Evolutionary conservation across 1,284 basidiomycete genomes (phyloP), one percentile per base, ranked within the genome.

Genomic region (Retiboletus fuscus): DNA sequence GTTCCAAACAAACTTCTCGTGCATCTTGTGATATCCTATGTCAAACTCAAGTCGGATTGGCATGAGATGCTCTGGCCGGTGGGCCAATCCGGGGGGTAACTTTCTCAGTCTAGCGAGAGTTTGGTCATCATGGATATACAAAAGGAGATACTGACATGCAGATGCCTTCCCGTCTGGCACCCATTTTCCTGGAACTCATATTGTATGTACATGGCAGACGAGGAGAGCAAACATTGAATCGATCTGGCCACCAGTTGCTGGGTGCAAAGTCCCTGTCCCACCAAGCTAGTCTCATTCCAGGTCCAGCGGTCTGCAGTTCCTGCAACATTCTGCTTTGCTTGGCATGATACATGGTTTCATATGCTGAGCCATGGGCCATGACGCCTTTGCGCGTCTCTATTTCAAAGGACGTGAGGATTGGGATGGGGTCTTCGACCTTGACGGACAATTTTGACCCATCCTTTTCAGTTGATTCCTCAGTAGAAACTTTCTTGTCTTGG

Each of bases 1-100:
- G 80, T 99, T 98, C 97, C 97, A 99, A 47, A 97, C 91, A 82
- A 99, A 98, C 0, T 97, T 97, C 81, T 99, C 97, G 51, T 96
- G 91, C 87, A 99, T 91, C 83, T 94, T 95, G 81, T 94, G 93
- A 79, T 95, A 94, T 70, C 94, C 93, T 68, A 97, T 92, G 77
- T 99, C 98, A 77, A 99, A 92, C 82, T 99, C 98, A 65, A 99
- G 86, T 28, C 97, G 91, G 66, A 99, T 95, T 5, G 97, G 97
- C 11, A 99, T 94, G 49, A 99, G 90, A 77, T 91, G 87, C 80
- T 97, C 96, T 13, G 90, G 87, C 46, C 87, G 84, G 73, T 90
- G 87, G 7, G 90, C 90, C 46, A 92, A 87, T 61, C 90, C 86
- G 22, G 85, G 80, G 16, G 87, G 83, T 46, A 94, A 79, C 76